phyloP scores from a whole-genome alignment of 202 grass and related monocot species.

The Elaeis oleifera region DNA sequence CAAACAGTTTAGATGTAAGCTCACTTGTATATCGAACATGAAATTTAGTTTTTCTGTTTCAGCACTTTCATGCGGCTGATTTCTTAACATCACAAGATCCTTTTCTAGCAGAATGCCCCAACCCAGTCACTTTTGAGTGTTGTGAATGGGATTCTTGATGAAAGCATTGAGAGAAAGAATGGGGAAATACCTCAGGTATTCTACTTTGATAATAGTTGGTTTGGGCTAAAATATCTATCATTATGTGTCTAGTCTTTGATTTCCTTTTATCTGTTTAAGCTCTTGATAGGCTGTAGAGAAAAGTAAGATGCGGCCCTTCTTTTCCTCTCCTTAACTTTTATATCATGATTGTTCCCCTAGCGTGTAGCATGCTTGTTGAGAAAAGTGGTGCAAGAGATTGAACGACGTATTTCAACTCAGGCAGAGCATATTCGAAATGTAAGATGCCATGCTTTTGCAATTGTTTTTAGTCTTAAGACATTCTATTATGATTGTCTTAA shows the following conservation, averaged over 20 bases:
- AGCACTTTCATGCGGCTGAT: neutral
- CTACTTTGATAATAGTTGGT: conserved; percentile 13
- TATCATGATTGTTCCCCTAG: conserved; percentile 35
- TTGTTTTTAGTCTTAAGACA: conserved; percentile 16
- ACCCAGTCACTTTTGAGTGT: conserved; percentile 62
- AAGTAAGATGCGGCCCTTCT: conserved; percentile 17
- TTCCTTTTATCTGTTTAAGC: conserved; percentile 17
- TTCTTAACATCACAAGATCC: conserved; percentile 2
- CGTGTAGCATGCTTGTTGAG: conserved; percentile 66
- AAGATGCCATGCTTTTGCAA: conserved; percentile 21
- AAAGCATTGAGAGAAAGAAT: conserved; percentile 59
- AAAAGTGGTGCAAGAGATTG: conserved; percentile 81
- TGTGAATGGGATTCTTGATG: conserved; percentile 59
- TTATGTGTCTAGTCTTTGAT: neutral
- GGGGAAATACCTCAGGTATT: conserved; percentile 66
- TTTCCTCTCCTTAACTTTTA: conserved; percentile 4
- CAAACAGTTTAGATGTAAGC: conserved; percentile 78
- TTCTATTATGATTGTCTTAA: conserved; percentile 21
- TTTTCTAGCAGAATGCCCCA: conserved; percentile 47
- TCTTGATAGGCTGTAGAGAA: neutral
- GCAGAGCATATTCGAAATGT: conserved; percentile 95
- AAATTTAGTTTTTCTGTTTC: neutral
- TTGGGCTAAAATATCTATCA: neutral
- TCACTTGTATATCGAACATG: conserved; percentile 1
- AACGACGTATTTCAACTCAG: conserved; percentile 76